Evolutionary conservation across 1,284 basidiomycete genomes (phyloP), one percentile per base, ranked within the genome.

Genomic region (Gymnopus androsaceus): DNA sequence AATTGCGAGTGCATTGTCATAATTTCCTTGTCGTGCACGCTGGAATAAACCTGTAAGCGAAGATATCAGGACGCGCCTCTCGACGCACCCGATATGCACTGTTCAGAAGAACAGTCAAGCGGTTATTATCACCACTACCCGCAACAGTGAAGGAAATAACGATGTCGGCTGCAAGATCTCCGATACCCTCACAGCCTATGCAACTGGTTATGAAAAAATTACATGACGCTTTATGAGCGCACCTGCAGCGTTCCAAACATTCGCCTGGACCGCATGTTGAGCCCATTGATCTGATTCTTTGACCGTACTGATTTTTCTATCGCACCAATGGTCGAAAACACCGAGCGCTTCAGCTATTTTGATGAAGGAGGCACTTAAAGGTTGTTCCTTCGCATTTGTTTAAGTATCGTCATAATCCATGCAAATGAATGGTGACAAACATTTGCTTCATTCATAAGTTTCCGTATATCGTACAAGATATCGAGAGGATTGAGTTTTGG

Each of bases 401-500:
- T 28, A 51, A 51, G 21, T 23, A 34, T 1, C 17, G 31, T 23
- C 21, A 4, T 37, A 6, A 9, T 7, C 23, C 25, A 52, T 14
- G 30, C 2, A 17, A 37, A 25, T 21, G 57, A 51, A 34, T 51
- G 9, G 19, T 4, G 19, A 64, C 70, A 3, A 64, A 85, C 83
- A 66, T 82, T 74, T 60, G 76, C 69, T 42, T 82, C 76, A 48
- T 82, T 77, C 58, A 88, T 67, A 5, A 88, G 73, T 65, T 88
- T 88, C 63, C 77, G 77, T 15, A 85, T 80, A 61, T 92, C 90
- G 64, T 79, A 85, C 30, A 92, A 75, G 30, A 92, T 77, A 68
- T 92, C 90, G 4, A 84, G 72, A 9, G 90, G 88, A 63, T 91
- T 85, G 40, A 90, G 74, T 61, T 88, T 82, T 3, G 85, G 80